Evolutionary conservation across 805 yeast species (phyloP).

Genomic region (Candida alai): DNA sequence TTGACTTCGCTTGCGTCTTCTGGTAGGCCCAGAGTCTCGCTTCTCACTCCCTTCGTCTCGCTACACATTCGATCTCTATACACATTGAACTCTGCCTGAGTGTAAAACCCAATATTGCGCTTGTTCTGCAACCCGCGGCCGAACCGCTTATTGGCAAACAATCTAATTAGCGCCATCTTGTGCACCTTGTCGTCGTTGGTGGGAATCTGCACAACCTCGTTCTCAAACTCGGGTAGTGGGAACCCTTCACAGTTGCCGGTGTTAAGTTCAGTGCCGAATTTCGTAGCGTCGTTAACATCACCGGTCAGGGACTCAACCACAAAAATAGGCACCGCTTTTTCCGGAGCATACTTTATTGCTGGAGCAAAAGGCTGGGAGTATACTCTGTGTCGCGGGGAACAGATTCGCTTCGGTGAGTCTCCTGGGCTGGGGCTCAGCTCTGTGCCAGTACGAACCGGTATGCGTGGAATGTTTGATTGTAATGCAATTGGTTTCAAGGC

Average conservation of each 20-base stretch:
- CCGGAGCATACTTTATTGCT: conserved; percentile 17
- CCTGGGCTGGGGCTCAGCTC: conserved; percentile 1
- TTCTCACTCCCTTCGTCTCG: conserved; percentile 19
- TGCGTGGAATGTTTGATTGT: conserved; percentile 15
- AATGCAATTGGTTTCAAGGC: conserved; percentile 24
- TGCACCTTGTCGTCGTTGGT: conserved; percentile 29
- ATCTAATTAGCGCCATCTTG: conserved; percentile 42
- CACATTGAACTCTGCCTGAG: conserved; percentile 23
- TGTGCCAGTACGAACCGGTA: background rate
- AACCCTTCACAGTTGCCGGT: conserved; percentile 60
- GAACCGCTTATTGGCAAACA: conserved; percentile 13
- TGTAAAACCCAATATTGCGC: conserved; percentile 26
- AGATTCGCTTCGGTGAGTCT: conserved; percentile 39
- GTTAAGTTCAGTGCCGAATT: conserved; percentile 65
- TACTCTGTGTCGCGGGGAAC: conserved; percentile 38
- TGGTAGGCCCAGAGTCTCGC: too few species aligned
- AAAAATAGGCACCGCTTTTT: conserved; percentile 23
- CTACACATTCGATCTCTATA: conserved; percentile 12
- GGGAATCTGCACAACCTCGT: conserved; percentile 61
- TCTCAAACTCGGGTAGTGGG: conserved; percentile 53
- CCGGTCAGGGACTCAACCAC: conserved; percentile 64
- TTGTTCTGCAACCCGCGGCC: background rate
- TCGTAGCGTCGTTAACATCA: conserved; percentile 57
- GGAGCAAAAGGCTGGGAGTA: conserved; percentile 28
- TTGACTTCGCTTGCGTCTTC: too few species aligned